These are phyloP conservation scores for Cladosporium velox DNA, from an alignment of 2,329 filamentous ascomycete genomes.

Conservation along the genomic window DNA sequence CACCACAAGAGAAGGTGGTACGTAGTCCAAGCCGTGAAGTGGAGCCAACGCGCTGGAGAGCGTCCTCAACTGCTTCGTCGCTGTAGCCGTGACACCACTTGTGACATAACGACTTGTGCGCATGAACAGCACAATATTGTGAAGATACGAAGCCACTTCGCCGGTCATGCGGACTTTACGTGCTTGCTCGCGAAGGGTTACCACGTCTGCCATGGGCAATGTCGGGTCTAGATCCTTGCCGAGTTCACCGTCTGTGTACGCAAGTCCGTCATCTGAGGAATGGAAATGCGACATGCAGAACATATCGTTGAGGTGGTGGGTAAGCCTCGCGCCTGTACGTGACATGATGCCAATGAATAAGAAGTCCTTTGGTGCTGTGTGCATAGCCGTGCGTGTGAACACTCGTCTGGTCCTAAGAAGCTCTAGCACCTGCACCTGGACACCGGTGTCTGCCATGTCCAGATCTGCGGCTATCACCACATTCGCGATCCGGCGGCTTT, in stretches of 20 bases:
- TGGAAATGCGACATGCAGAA: conserved; percentile 90
- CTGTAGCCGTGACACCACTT: conserved; percentile 73
- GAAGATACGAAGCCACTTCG: conserved; percentile 79
- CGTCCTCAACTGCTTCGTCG: conserved; percentile 71
- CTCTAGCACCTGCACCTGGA: conserved; percentile 80
- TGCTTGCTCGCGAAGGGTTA: conserved; percentile 60
- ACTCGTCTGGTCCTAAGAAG: conserved; percentile 78
- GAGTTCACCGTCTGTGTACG: conserved; percentile 27
- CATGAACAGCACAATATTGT: conserved; percentile 85
- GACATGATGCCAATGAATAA: conserved; percentile 71
- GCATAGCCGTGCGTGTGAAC: conserved; percentile 71
- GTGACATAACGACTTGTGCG: conserved; percentile 83
- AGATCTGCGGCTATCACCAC: conserved; percentile 81
- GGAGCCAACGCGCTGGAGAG: conserved; percentile 68
- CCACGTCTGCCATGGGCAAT: conserved; percentile 51
- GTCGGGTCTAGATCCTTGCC: conserved; percentile 23
- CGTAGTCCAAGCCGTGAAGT: conserved; percentile 76
- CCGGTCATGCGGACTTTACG: conserved; percentile 65
- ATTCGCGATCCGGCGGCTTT: conserved; percentile 68
- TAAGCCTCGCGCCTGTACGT: conserved; percentile 38
- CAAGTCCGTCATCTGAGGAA: conserved; percentile 28
- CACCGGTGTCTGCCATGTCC: conserved; percentile 67
- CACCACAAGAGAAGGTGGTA: conserved; percentile 79
- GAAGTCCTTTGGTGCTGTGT: conserved; percentile 75
- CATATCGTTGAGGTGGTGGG: conserved; percentile 66